Conservation (phyloP, 148 eudicot genomes). For the Rhododendron williamsianum region DNA sequence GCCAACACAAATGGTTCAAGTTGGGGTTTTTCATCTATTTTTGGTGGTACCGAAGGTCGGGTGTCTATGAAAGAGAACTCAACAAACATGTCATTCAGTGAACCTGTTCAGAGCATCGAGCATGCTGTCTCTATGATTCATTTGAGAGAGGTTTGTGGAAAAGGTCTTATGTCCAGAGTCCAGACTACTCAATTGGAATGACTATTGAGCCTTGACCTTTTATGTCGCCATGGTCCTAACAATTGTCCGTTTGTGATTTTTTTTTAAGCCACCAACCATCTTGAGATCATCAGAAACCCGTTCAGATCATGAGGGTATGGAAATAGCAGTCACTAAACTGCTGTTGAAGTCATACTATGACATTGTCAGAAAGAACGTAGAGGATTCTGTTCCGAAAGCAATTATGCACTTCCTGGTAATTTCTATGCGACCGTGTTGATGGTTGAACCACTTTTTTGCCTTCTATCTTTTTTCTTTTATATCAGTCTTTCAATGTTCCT, state of each 20-base stretch:
- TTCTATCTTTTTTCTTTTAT: not conserved
- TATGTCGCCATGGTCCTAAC: not conserved
- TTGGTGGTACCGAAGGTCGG: slow-evolving; percentile 61
- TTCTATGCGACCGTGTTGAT: not conserved
- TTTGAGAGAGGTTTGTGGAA: slow-evolving; percentile 65
- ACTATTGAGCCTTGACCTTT: not conserved
- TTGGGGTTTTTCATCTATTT: slow-evolving; percentile 88
- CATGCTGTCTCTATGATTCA: slow-evolving; percentile 64
- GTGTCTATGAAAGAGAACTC: slow-evolving; percentile 45
- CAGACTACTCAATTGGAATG: not conserved
- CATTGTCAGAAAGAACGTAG: slow-evolving; percentile 86
- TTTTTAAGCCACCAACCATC: slow-evolving; percentile 71
- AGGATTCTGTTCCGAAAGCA: slow-evolving; percentile 91
- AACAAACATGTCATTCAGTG: slow-evolving; percentile 39
- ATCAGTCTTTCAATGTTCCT: not conserved
- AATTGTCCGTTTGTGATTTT: not conserved
- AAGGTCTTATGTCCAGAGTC: not conserved
- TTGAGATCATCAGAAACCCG: slow-evolving; percentile 82
- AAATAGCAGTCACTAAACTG: slow-evolving; percentile 73
- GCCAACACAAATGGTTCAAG: slow-evolving; percentile 21
- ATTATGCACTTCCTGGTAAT: slow-evolving; percentile 99
- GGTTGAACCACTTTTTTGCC: not conserved
- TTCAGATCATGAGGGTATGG: slow-evolving; percentile 77
- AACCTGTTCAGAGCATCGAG: slow-evolving; percentile 57
- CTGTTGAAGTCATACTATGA: slow-evolving; percentile 89